Conservation (phyloP, 177 flowering plant genomes). For the Telopea speciosissima region DNA sequence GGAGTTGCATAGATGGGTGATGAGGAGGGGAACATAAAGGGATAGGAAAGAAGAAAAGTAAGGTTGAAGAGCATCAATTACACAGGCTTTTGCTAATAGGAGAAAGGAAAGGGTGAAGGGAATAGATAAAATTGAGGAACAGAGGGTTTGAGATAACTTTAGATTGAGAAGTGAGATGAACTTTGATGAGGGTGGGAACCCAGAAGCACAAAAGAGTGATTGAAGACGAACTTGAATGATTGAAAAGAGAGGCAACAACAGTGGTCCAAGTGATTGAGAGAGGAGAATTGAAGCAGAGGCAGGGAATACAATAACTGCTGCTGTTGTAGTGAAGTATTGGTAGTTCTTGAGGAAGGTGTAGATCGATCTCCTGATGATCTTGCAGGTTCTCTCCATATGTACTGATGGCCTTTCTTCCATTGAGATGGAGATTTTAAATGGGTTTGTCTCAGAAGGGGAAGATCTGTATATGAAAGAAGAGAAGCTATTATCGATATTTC, state of each 20-base stretch:
- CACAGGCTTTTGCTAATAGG: conserved; percentile 47
- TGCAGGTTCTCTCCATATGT: conserved; percentile 12
- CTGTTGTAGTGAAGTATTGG: conserved; percentile 36
- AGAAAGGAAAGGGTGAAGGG: conserved; percentile 64
- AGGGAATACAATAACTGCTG: conserved; percentile 47
- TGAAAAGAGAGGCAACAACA: conserved; percentile 26
- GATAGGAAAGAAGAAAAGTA: conserved; percentile 14
- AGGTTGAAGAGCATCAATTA: conserved; percentile 23
- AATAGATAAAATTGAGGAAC: conserved; percentile 39
- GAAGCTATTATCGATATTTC: background rate
- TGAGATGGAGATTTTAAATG: background rate
- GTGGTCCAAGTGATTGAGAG: conserved; percentile 35
- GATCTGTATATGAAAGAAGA: background rate
- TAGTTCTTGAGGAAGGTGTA: conserved; percentile 52
- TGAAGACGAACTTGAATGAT: conserved; percentile 31
- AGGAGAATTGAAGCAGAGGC: conserved; percentile 51
- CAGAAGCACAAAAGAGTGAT: conserved; percentile 56
- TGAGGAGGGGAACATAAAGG: conserved; percentile 30
- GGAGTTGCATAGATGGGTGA: conserved; percentile 44
- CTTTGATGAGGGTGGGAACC: conserved; percentile 47
- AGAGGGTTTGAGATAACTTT: conserved; percentile 63
- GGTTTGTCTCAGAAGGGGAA: background rate
- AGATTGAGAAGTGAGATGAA: conserved; percentile 42
- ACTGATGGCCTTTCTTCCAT: background rate
- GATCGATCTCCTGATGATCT: conserved; percentile 61